Conservation (phyloP, 192 early-diverging fungal species). For the Allomyces macrogynus region DNA sequence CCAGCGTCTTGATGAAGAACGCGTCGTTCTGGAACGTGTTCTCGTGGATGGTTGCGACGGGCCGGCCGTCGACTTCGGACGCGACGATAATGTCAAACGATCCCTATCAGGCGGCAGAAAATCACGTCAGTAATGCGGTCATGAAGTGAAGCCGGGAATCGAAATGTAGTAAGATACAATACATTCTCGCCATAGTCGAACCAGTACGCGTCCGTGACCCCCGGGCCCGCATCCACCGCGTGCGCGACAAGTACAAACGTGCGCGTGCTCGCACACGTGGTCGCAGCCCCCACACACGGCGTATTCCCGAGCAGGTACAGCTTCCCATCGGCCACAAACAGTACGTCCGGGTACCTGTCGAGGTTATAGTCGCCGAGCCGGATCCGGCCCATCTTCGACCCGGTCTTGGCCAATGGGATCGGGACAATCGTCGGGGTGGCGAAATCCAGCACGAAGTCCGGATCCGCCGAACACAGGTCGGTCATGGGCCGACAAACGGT, state of each 20-base stretch:
- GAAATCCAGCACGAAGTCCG: constrained; percentile 44
- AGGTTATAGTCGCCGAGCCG: constrained; percentile 62
- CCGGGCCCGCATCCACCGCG: constrained; percentile 39
- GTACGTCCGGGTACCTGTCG: constrained; percentile 76
- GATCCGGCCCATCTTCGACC: constrained; percentile 8
- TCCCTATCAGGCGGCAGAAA: constrained; percentile 24
- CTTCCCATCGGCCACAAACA: constrained; percentile 40
- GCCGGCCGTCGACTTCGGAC: constrained; percentile 12
- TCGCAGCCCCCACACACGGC: constrained; percentile 20
- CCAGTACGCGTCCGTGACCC: constrained; percentile 32
- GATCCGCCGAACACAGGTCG: constrained; percentile 55
- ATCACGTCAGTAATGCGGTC: no score
- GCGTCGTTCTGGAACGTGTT: constrained; percentile 90
- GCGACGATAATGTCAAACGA: constrained; percentile 60
- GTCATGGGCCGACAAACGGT: constrained; percentile 33
- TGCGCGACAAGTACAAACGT: constrained; percentile 37
- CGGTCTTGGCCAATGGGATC: no score
- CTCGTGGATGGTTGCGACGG: constrained; percentile 30
- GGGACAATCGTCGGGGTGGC: constrained; percentile 3
- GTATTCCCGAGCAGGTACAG: constrained; percentile 49
- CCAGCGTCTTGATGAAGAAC: constrained; percentile 65
- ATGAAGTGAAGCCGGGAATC: no score
- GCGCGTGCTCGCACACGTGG: constrained; percentile 28
- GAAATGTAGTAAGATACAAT: neutral
- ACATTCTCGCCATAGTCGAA: constrained; percentile 84